Evolutionary conservation across 2,329 filamentous ascomycete genomes (phyloP), one percentile per base, ranked within the genome.

Genomic region (Penicillium sp.): DNA sequence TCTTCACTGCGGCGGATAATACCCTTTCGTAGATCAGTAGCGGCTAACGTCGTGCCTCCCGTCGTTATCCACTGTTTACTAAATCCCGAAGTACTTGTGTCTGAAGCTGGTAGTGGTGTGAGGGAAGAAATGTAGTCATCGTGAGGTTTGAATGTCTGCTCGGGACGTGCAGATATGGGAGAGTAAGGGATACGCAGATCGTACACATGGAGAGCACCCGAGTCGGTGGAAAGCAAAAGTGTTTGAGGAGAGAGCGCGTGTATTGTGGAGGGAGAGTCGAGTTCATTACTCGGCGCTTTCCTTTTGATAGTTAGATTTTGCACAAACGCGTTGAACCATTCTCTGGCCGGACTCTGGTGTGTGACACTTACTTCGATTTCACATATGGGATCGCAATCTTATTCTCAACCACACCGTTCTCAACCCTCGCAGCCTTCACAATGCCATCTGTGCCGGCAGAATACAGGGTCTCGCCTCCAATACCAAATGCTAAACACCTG

Each of bases 21-120:
- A 14, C 93, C 93, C 48, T 90, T 82, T 23, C 93, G 85, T 46
- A 97, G 78, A 70, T 99, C 94, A 0, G 91, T 96, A 38, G 97
- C 87, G 1, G 91, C 90, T 20, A 99, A 77, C 0, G 93, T 97
- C 1, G 90, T 93, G 46, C 91, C 92, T 33, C 94, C 94, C 0
- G 92, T 97, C 38, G 89, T 94, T 52, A 97, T 83, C 89, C 91
- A 99, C 75, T 97, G 93, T 74, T 96, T 96, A 65, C 90, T 86
- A 70, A 90, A 93, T 5, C 92, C 92, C 18, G 88, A 93, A 0
- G 91, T 96, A 71, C 89, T 94, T 56, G 88, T 84, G 28, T 86
- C 82, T 1, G 88, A 87, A 0, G 92, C 83, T 0, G 92, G 91
- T 0, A 99, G 82, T 1, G 92, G 86, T 0, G 90, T 89, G 46